phyloP scores from a whole-genome alignment of 352 stramenopile genomes.

The Phytophthora boehmeriae region DNA sequence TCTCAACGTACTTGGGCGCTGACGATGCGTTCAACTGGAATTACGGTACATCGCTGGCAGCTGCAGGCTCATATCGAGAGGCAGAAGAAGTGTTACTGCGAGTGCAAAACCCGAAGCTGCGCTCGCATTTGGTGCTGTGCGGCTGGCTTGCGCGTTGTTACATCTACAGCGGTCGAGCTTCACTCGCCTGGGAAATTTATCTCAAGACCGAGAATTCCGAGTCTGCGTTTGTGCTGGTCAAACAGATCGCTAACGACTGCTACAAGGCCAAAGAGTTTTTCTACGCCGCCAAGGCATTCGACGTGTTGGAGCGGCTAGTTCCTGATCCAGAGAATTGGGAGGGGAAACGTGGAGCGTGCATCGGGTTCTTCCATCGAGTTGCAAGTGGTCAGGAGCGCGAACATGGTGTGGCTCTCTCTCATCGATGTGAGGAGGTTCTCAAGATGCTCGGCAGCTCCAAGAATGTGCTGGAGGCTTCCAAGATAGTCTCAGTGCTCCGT shows the following conservation, averaged over 20 bases:
- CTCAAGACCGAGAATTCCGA: constrained; percentile 54
- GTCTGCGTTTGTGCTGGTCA: constrained; percentile 57
- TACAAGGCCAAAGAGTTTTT: constrained; percentile 67
- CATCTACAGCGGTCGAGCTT: constrained; percentile 38
- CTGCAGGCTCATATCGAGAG: constrained; percentile 47
- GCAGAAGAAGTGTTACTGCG: constrained; percentile 62
- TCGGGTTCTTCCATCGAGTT: constrained; percentile 69
- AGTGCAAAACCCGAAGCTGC: constrained; percentile 42
- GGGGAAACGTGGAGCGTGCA: constrained; percentile 69
- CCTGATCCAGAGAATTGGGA: constrained; percentile 79
- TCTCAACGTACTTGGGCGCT: constrained; percentile 53
- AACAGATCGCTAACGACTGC: constrained; percentile 74
- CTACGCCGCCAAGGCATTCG: constrained; percentile 72
- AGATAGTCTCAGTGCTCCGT: constrained; percentile 44
- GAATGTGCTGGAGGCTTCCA: constrained; percentile 56
- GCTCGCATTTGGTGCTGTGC: constrained; percentile 42
- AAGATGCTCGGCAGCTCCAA: constrained; percentile 58
- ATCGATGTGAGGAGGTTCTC: constrained; percentile 56
- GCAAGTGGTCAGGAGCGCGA: constrained; percentile 36
- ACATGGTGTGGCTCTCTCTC: constrained; percentile 4
- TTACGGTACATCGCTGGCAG: constrained; percentile 68
- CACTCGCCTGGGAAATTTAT: constrained; percentile 70
- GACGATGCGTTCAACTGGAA: constrained; percentile 85
- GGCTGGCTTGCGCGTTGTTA: constrained; percentile 68
- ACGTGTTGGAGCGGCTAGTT: constrained; percentile 75